Base-by-base conservation (phyloP, 75 land plant genomes). In the Selaginella moellendorffii region DNA sequence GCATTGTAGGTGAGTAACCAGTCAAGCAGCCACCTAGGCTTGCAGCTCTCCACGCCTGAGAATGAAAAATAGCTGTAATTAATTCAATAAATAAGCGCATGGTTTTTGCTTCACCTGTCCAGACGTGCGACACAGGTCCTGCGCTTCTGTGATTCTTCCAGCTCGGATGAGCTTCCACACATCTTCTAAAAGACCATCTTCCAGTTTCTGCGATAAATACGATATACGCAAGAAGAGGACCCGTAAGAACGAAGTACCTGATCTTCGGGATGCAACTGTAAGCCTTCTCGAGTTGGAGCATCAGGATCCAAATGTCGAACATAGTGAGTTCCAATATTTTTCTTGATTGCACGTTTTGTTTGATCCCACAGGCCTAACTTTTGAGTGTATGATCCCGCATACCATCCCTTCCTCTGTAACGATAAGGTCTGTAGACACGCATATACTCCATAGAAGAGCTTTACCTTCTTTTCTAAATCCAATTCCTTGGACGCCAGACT, bases 41-140 rank as follows among this genome's bases (percentile, higher is more conserved):
- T 53, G 88, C 88, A 64, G 99, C 97, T 77, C 99, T 80, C 99
- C 99, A 95, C 59, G 99, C 75, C 97, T 89, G 31, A 26, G 19
- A 24, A n/a, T n/a, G n/a, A n/a, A n/a, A n/a, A n/a, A n/a, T 46
- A 18, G 18, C 10, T n/a, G n/a, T n/a, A n/a, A n/a, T n/a, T n/a
- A n/a, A n/a, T n/a, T n/a, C n/a, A n/a, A n/a, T n/a, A n/a, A n/a
- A n/a, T n/a, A n/a, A n/a, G n/a, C n/a, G n/a, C n/a, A n/a, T n/a
- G n/a, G n/a, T n/a, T n/a, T n/a, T n/a, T 23, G 46, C n/a, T 12
- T 27, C 29, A 86, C 96, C 87, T 95, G 97, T 42, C 99, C 99
- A 76, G 99, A 87, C 65, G 88, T 82, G 8, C 97, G 82, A 69
- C 99, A 95, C 21, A 95, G 84, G 19, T 82, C 77, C 68, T 87